Conservation (phyloP, 2,329 filamentous ascomycete species). For the Penicillium glabrum region DNA sequence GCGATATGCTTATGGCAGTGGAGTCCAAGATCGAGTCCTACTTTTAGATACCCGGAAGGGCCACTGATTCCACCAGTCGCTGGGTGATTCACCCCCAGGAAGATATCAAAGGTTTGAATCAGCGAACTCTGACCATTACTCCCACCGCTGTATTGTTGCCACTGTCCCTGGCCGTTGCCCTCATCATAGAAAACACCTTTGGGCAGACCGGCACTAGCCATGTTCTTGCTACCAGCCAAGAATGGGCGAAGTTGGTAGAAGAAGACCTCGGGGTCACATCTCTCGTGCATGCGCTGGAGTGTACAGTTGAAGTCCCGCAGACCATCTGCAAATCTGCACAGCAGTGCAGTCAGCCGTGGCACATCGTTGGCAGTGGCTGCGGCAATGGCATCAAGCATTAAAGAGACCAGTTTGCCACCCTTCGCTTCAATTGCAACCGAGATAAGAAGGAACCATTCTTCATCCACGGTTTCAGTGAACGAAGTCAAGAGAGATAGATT, state of each 20-base stretch:
- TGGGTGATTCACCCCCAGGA: constrained; percentile 51
- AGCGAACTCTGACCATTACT: constrained; percentile 58
- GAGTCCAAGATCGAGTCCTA: constrained; percentile 10
- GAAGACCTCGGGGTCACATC: constrained; percentile 50
- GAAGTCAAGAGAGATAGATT: constrained; percentile 35
- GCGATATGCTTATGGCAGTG: background rate
- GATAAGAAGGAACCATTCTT: constrained; percentile 53
- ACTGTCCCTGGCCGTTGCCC: constrained; percentile 49
- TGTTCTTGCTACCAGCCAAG: constrained; percentile 55
- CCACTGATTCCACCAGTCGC: constrained; percentile 35
- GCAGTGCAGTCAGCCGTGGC: constrained; percentile 37
- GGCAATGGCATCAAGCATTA: constrained; percentile 49
- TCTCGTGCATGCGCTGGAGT: constrained; percentile 53
- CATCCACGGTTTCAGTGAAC: constrained; percentile 41
- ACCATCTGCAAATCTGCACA: constrained; percentile 42
- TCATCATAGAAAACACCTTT: constrained; percentile 55
- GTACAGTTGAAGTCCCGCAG: constrained; percentile 44
- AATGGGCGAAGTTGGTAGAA: constrained; percentile 55
- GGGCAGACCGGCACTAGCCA: constrained; percentile 52
- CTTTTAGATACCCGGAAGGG: constrained; percentile 30
- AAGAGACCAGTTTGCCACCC: constrained; percentile 47
- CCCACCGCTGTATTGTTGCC: constrained; percentile 53
- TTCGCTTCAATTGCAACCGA: constrained; percentile 55
- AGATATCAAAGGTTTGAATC: constrained; percentile 55
- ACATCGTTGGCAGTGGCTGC: constrained; percentile 42